phyloP scores from a whole-genome alignment of 768 basidiomycete species.

The Cantharellus anzutake region DNA sequence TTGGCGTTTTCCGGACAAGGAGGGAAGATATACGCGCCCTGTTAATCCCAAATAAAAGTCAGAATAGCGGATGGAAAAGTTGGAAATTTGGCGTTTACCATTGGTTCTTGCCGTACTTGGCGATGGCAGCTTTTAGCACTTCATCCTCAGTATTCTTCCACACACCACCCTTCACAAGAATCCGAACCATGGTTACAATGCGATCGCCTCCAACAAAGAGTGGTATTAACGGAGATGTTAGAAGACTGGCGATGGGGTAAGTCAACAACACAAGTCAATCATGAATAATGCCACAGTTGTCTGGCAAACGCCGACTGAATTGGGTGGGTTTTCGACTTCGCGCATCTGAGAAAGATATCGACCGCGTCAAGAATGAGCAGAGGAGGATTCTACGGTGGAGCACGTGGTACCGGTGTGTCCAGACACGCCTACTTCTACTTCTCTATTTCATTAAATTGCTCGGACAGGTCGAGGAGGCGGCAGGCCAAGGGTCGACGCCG shows the following conservation, averaged over 20 bases:
- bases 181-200: constrained; percentile 2
- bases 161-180: constrained; percentile 5
- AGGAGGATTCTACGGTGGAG: constrained; percentile 12
- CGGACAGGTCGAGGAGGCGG: constrained; percentile 43
- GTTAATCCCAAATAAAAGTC: constrained; percentile 10
- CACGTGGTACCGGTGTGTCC: constrained; percentile 4
- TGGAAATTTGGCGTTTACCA: constrained; percentile 28
- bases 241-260: neutral
- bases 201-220: neutral
- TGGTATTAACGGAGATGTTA: neutral
- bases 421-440: constrained; percentile 14
- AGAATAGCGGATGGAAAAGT: constrained; percentile 6
- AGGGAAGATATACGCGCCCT: constrained; percentile 98
- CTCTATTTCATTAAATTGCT: neutral
- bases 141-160: constrained; percentile 35
- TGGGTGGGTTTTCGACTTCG: too few relatives aligned
- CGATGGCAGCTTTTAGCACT: constrained; percentile 96
- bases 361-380: neutral
- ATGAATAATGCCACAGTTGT: too few relatives aligned
- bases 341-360: neutral
- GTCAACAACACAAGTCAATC: neutral
- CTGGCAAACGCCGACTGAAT: too few relatives aligned
- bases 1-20: constrained; percentile 94
- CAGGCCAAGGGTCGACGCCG: constrained; percentile 41
- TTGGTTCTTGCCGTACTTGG: constrained; percentile 93